Conservation (phyloP, 164 flowering plant genomes). For the Magnolia sinica region DNA sequence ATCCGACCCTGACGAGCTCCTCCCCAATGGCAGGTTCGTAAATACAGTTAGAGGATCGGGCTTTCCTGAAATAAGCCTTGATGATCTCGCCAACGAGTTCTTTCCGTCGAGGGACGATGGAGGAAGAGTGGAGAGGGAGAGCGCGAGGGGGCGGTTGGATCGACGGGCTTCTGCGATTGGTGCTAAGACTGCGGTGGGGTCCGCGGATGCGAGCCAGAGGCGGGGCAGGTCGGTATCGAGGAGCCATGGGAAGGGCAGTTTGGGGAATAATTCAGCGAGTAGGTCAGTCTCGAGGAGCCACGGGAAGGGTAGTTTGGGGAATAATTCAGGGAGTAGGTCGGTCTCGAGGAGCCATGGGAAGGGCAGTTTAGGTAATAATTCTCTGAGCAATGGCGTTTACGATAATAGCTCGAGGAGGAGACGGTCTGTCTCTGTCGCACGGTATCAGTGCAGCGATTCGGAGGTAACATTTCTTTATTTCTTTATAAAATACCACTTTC, state of each 20-base stretch:
- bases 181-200: slow-evolving; percentile 1
- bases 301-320: slow-evolving; percentile 17
- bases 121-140: background rate
- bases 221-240: slow-evolving; percentile 89
- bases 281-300: slow-evolving; percentile 73
- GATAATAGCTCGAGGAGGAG: slow-evolving; percentile 45
- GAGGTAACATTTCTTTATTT: slow-evolving; percentile 47
- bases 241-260: slow-evolving; percentile 22
- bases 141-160: slow-evolving; percentile 17
- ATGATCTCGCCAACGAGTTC: slow-evolving; percentile 73
- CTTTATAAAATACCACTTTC: too few species aligned
- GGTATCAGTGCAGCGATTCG: slow-evolving; percentile 60
- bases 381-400: slow-evolving; percentile 25
- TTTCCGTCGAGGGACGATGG: slow-evolving; percentile 26
- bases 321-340: slow-evolving; percentile 55
- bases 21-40: slow-evolving; percentile 63
- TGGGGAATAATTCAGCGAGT: slow-evolving; percentile 16
- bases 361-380: slow-evolving; percentile 12
- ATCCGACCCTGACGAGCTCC: slow-evolving; percentile 21
- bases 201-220: slow-evolving; percentile 34
- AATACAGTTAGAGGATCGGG: slow-evolving; percentile 73
- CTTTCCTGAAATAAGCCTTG: slow-evolving; percentile 76
- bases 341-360: slow-evolving; percentile 51
- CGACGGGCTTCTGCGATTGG: slow-evolving; percentile 18
- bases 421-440: slow-evolving; percentile 72